Evolutionary conservation across 345 rosid genomes (phyloP).

Genomic region (Linum lewisii): DNA sequence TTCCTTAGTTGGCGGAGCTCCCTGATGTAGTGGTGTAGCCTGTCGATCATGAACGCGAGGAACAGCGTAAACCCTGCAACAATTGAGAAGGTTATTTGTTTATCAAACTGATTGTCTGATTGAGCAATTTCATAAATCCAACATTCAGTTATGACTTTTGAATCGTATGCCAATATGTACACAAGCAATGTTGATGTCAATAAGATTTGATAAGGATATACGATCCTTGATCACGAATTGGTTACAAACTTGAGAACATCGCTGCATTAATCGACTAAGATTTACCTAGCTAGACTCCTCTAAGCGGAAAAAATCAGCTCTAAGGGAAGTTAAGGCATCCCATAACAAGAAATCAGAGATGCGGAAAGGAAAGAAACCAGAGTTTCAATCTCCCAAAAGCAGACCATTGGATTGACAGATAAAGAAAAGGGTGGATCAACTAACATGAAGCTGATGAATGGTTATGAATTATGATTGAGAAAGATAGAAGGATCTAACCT

Average conservation of each 20-base stretch:
- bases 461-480: background rate
- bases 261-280: background rate
- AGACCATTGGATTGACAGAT: no score
- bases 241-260: background rate
- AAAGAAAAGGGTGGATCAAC: no score
- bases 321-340: background rate
- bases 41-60: constrained; percentile 78
- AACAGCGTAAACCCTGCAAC: constrained; percentile 72
- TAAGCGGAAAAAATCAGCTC: background rate
- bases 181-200: no score
- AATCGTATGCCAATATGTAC: no score
- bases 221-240: no score
- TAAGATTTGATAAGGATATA: no score
- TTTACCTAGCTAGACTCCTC: no score
- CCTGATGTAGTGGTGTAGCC: constrained; percentile 80
- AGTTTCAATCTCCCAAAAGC: no score
- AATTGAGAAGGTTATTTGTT: background rate
- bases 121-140: no score
- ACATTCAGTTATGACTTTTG: no score
- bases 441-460: background rate
- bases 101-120: background rate
- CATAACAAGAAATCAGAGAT: background rate
- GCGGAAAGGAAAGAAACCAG: background rate
- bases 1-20: constrained; percentile 76
- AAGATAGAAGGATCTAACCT: background rate